Evolutionary conservation across 164 flowering plant genomes (phyloP), one percentile per base, ranked within the genome.

Genomic region (Dillenia suffruticosa): DNA sequence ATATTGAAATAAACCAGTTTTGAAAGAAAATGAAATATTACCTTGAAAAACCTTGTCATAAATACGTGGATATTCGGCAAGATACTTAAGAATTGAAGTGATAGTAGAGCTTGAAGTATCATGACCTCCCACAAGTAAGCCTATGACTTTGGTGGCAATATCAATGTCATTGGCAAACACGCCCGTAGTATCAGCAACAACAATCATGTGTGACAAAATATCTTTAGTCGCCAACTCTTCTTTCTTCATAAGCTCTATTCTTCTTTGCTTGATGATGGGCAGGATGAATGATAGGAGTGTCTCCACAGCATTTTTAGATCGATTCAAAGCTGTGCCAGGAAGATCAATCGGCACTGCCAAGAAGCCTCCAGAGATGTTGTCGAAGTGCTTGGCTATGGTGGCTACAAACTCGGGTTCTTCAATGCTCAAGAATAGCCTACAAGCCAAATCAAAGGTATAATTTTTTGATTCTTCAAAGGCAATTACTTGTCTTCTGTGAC

Each of bases 61-160:
- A 45, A 81, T 49, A 10, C 75, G 68, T 12, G 85, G 85, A 44
- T 71, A 60, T 68, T 81, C 78, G 3, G 81, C 81, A 12, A 81
- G 83, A 54, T 58, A 79, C 57, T 84, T 84, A 55, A 86, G 68
- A 3, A 80, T 43, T 56, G 76, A 80, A 32, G 84, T 72, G 15
- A 80, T 74, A 14, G 80, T 72, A 22, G 80, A 72, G 57, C 82
- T 84, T 15, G 84, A 75, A 1, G 82, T 82, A 62, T 82, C 87
- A 58, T 79, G 81, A 17, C 88, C 87, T 8, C 80, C 88, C 22
- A 86, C 70, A 9, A 86, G 65, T 52, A 86, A 51, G 8, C 80
- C 77, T 9, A 86, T 57, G 9, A 86, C 82, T 71, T 82, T 86
- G 46, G 77, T 79, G 10, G 84, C 81, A 1, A 86, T 72, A 47